Percentiles rank a stretch among this genome's conserved stretches.
phyloP scores from a whole-genome alignment of 2,329 filamentous ascomycete species.

The Colletotrichum camelliae region DNA sequence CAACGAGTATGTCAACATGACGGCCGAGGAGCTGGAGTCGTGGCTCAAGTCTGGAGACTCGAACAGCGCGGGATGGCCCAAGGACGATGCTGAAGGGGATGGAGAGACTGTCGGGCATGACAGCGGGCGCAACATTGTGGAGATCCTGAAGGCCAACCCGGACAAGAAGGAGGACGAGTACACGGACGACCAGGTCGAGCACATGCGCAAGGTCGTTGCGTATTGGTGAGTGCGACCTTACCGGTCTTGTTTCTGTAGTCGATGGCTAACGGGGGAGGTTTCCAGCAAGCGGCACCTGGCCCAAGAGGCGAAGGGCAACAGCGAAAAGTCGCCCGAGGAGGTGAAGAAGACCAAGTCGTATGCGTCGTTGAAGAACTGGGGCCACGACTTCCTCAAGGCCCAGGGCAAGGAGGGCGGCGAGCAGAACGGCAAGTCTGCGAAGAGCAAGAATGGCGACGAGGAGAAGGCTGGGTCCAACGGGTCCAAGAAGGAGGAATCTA shows the following conservation, averaged over 20 bases:
- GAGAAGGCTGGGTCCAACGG: constrained; percentile 14
- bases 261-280: neutral
- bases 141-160: constrained; percentile 67
- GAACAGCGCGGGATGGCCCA: constrained; percentile 63
- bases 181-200: constrained; percentile 57
- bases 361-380: constrained; percentile 68
- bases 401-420: constrained; percentile 20
- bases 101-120: constrained; percentile 69
- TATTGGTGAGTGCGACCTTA: constrained; percentile 50
- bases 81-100: constrained; percentile 56
- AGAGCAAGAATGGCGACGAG: neutral
- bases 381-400: constrained; percentile 57
- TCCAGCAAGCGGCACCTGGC: constrained; percentile 66
- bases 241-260: too few species aligned
- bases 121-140: constrained; percentile 67
- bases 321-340: constrained; percentile 52
- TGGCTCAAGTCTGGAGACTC: constrained; percentile 68
- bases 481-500: neutral
- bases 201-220: constrained; percentile 68
- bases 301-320: constrained; percentile 64
- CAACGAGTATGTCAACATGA: constrained; percentile 72
- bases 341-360: constrained; percentile 57
- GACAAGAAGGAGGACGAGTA: constrained; percentile 62
- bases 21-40: constrained; percentile 60
- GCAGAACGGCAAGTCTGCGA: neutral